Percentiles rank a stretch among this genome's conserved stretches.
Conservation (phyloP, 83 land plant species). For the Picea abies region DNA sequence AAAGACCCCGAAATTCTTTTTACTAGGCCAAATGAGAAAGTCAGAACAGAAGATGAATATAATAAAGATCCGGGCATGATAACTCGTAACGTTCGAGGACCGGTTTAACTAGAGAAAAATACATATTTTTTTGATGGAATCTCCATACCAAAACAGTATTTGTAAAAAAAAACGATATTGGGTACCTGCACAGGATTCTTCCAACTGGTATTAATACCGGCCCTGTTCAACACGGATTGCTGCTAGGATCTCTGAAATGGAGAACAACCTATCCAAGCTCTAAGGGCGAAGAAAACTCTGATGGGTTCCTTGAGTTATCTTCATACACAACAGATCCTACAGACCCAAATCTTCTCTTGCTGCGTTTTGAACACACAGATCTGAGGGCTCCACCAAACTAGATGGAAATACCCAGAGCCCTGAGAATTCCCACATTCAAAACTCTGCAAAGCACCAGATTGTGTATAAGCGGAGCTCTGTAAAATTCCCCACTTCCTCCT, state of each 20-base stretch:
- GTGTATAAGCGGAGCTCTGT: background rate
- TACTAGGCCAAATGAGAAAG: no score
- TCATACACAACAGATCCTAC: background rate
- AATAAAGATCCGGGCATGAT: no score
- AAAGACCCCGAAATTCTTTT: no score
- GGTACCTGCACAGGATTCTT: background rate
- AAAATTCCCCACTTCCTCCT: slow-evolving; percentile 14
- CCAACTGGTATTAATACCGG: no score
- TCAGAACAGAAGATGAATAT: no score
- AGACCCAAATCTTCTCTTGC: background rate
- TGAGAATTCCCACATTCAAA: no score
- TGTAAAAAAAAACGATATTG: background rate
- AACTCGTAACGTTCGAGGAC: no score
- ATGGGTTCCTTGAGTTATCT: background rate
- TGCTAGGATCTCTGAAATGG: background rate
- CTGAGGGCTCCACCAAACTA: no score
- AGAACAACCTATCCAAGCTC: background rate
- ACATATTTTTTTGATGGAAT: background rate
- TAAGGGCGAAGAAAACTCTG: background rate
- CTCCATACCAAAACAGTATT: background rate
- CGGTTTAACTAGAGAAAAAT: background rate
- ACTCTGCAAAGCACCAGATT: background rate
- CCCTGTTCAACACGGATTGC: background rate
- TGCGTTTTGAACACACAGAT: background rate
- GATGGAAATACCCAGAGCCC: no score